These are phyloP conservation scores for Heteromeles arbutifolia DNA, from an alignment of 306 rosid genomes.

Conservation along the genomic window DNA sequence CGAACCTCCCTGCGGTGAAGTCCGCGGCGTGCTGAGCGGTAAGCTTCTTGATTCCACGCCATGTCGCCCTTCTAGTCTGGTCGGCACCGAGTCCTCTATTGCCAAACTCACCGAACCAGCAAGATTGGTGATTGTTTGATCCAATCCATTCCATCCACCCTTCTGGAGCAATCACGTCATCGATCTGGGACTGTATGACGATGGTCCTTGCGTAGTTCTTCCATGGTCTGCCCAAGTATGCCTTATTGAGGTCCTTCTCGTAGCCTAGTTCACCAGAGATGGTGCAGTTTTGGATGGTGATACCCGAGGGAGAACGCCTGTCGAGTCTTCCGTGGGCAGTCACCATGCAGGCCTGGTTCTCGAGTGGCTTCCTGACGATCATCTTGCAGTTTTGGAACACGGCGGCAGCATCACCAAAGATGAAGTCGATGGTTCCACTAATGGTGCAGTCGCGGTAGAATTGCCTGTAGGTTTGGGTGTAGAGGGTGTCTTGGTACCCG, in stretches of 20 bases:
- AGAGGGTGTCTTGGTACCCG: slow-evolving; percentile 54
- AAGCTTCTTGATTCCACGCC: slow-evolving; percentile 43
- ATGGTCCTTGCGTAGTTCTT: slow-evolving; percentile 46
- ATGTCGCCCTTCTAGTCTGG: slow-evolving; percentile 25
- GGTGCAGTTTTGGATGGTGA: slow-evolving; percentile 48
- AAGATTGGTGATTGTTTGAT: slow-evolving; percentile 7
- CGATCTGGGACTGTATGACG: slow-evolving; percentile 46
- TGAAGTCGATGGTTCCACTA: slow-evolving; percentile 47
- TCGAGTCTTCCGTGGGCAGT: slow-evolving; percentile 55
- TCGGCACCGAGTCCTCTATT: slow-evolving; percentile 50
- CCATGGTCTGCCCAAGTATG: slow-evolving; percentile 72
- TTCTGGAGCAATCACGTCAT: slow-evolving; percentile 25
- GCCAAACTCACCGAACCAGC: slow-evolving; percentile 37
- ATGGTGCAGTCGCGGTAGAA: slow-evolving; percentile 50
- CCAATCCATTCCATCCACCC: slow-evolving; percentile 64
- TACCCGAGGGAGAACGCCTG: slow-evolving; percentile 14
- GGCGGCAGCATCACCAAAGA: slow-evolving; percentile 36
- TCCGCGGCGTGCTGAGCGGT: slow-evolving; percentile 2
- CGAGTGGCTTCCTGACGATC: slow-evolving; percentile 33
- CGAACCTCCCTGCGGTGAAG: slow-evolving; percentile 28
- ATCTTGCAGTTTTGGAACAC: slow-evolving; percentile 59
- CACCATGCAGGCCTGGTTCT: slow-evolving; percentile 37
- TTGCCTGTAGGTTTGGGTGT: slow-evolving; percentile 45
- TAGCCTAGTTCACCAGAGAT: slow-evolving; percentile 34
- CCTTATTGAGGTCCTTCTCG: slow-evolving; percentile 5